Evolutionary conservation across 441 rosid species (phyloP), one percentile per base, ranked within the genome.

Genomic region (Lepidium campestre): DNA sequence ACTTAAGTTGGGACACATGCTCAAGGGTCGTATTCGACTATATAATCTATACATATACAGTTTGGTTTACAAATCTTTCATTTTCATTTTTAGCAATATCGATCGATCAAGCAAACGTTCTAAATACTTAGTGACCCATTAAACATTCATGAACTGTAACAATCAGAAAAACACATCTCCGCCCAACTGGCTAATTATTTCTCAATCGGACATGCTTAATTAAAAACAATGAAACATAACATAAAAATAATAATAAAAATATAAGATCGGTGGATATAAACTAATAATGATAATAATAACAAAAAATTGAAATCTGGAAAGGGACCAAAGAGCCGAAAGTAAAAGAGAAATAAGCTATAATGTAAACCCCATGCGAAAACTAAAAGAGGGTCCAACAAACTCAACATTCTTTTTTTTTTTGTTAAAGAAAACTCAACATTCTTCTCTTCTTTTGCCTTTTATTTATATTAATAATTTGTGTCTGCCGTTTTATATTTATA

Each of bases 251-350:
- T 45, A 20, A 36, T 55, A 71, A 37, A 37, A 19, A 49, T 56
- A 71, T 31, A 57, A 57, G 46, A 72, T 49, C 40, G 37, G 71
- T 65, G 75, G 71, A 65, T 57, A 49, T 40, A 57, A 64, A 56
- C 15, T 25, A 63, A 72, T 64, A n/a, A 47, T 71, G 45, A 70
- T 70, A 29, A 63, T 54, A 62, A 55, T 63, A 63, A 56, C 59
- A 48, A 64, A 18, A 54, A 56, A 29, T 2, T 55, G 20, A 36
- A 57, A 46, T 71, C 58, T 63, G 65, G 55, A 72, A 65, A 72
- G 75, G 71, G 71, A 41, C 60, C 55, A 64, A 40, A 72, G 48
- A 72, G 75, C 75, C 75, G 71, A 72, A 72, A 72, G 75, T 72
- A 23, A 72, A 72, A 72, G 35, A 25, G 40, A 19, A 65, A 41